phyloP scores from a whole-genome alignment of 176 grass and related monocot genomes.

The Tuctoria greenei region DNA sequence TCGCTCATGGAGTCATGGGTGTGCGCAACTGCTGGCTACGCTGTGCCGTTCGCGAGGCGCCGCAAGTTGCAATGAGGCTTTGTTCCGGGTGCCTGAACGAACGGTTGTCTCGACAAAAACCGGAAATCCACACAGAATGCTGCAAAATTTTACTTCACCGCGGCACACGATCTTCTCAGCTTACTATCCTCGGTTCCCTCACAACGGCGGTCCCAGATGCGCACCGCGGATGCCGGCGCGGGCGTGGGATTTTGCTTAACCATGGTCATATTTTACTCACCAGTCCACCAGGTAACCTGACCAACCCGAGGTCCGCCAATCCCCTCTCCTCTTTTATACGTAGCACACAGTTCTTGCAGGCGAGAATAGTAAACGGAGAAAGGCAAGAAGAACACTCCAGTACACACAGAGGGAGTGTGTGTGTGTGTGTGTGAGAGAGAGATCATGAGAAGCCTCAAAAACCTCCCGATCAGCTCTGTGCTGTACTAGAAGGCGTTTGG shows the following conservation, averaged over 20 bases:
- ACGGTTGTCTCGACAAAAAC: not conserved
- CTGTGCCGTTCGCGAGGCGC: not conserved
- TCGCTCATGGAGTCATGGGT: not conserved
- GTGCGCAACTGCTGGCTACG: not conserved
- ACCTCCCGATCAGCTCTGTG: not conserved
- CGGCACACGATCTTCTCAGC: not conserved
- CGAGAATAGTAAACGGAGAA: constrained; percentile 5
- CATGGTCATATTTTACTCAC: constrained; percentile 32
- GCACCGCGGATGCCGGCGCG: not conserved
- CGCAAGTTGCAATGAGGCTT: not conserved
- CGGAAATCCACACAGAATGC: not conserved
- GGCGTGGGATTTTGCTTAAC: constrained; percentile 33
- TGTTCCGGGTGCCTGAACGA: too few relatives aligned
- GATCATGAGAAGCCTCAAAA: constrained; percentile 40
- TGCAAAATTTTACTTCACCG: not conserved
- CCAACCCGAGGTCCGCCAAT: not conserved
- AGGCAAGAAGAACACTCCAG: not conserved
- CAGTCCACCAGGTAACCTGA: not conserved
- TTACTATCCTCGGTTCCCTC: not conserved
- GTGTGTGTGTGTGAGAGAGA: not conserved
- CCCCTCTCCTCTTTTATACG: constrained; percentile 11
- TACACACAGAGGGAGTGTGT: not conserved
- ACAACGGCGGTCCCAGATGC: not conserved
- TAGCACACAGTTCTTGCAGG: constrained; percentile 6
- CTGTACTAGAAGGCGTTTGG: constrained; percentile 42